Evolutionary conservation across 2,329 filamentous ascomycete species (phyloP).

Genomic region (Dothistroma pini): DNA sequence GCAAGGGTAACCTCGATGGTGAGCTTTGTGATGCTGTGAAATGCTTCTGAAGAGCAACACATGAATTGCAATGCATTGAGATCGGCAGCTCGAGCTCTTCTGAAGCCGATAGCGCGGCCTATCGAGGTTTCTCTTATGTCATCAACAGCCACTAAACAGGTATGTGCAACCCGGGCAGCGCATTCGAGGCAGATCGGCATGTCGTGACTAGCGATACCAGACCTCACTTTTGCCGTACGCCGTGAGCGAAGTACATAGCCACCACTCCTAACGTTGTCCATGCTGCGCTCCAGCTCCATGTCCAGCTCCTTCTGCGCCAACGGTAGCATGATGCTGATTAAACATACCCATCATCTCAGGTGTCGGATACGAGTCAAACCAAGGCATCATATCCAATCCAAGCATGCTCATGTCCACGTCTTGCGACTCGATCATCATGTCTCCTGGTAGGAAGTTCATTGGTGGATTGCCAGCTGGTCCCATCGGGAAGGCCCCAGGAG

Average conservation of each 20-base stretch:
- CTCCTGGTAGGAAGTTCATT: slow-evolving; percentile 35
- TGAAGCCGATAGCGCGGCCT: slow-evolving; percentile 9
- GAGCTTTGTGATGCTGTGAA: not conserved
- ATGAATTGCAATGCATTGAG: not conserved
- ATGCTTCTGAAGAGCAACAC: not conserved
- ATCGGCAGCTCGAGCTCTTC: not conserved
- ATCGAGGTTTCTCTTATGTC: slow-evolving; percentile 5
- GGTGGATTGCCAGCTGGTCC: slow-evolving; percentile 8
- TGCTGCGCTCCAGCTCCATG: slow-evolving; percentile 5
- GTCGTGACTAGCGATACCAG: not conserved
- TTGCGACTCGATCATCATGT: slow-evolving; percentile 71
- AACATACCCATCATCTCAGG: slow-evolving; percentile 27
- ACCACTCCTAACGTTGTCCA: slow-evolving; percentile 1
- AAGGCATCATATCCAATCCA: slow-evolving; percentile 67
- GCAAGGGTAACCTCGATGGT: not conserved
- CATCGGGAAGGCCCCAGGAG: not conserved
- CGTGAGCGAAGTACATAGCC: not conserved
- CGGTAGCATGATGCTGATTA: slow-evolving; percentile 14
- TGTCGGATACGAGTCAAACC: slow-evolving; percentile 67
- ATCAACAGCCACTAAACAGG: slow-evolving; percentile 2
- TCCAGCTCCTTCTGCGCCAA: slow-evolving; percentile 6
- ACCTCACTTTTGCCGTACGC: slow-evolving; percentile 6
- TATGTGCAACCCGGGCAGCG: not conserved
- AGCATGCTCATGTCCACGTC: slow-evolving; percentile 71
- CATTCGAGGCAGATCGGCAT: slow-evolving; percentile 3